Evolutionary conservation across 768 basidiomycete genomes (phyloP), one percentile per base, ranked within the genome.

Genomic region (Obba rivulosa): DNA sequence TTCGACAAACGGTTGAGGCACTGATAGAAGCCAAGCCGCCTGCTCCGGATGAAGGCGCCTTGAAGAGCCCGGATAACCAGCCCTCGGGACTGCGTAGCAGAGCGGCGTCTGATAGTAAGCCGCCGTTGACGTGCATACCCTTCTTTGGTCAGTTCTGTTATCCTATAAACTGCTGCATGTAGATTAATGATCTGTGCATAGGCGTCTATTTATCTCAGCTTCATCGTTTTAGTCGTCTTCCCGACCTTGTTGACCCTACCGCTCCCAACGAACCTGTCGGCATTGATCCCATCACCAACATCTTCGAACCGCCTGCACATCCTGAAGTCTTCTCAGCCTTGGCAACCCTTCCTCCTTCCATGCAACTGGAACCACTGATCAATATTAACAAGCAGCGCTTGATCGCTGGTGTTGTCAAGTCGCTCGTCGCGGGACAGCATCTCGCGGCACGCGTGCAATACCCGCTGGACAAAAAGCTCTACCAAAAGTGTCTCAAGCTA

Each of bases 341-440:
- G 5, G 74, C 81, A 3, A 77, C 83, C 8, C 77, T 92, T 3
- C 90, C 89, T 0, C 61, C 79, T 1, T 77, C 78, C n/a, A 87
- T 91, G 73, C 79, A 83, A 52, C 76, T 92, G 23, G 88, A 92
- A 57, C 88, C 90, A 3, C 66, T 92, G 49, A 88, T 92, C 68
- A 92, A 91, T 61, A 84, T 92, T 5, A 87, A 92, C 66, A 92
- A 92, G 66, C 90, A 92, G 61, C 80, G 90, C 31, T 68, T 84
- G 55, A 86, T 89, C 45, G 87, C 90, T 9, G 78, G 77, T 14
- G 83, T 88, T 36, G 87, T 92, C 69, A 89, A 90, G 63, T 76
- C 79, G 7, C 68, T 92, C 46, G 87, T 92, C 8, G 81, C 84
- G 9, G 87, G 87, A 2, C 90, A 92, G 60, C 90, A 92, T 57